A percentile compares a stretch with the other conserved stretches of the same genome.
These are phyloP conservation scores for Skeletonema grethae DNA, from an alignment of 108 stramenopile genomes.

Conservation along the genomic window DNA sequence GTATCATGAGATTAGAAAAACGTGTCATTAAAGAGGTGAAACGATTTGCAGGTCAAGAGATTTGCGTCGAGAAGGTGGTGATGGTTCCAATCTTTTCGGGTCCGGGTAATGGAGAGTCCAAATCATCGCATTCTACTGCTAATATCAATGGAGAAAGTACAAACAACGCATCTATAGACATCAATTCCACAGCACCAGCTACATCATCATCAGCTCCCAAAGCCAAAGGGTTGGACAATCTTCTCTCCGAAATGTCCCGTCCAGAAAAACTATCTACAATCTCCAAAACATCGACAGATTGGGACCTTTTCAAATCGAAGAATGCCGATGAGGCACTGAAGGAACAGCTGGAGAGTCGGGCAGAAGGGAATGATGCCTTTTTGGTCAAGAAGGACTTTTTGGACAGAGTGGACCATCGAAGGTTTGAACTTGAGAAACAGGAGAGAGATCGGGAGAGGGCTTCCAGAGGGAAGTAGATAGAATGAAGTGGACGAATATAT, in stretches of 20 bases:
- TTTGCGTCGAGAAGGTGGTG: conserved; percentile 46
- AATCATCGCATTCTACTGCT: conserved; percentile 17
- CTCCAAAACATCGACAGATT: conserved; percentile 86
- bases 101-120: background rate
- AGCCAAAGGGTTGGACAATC: conserved; percentile 55
- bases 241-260: conserved; percentile 69
- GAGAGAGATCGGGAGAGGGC: conserved; percentile 76
- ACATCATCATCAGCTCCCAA: background rate
- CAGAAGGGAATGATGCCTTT: conserved; percentile 80
- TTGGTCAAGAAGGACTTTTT: conserved; percentile 91
- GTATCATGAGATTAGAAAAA: conserved; percentile 44
- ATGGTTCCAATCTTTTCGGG: conserved; percentile 27
- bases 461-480: conserved; percentile 31
- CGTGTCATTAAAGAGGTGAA: conserved; percentile 47
- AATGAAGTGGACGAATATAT: too few species aligned
- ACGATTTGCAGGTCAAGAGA: conserved; percentile 56
- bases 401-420: conserved; percentile 75
- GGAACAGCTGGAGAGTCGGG: conserved; percentile 79
- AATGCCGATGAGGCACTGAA: conserved; percentile 55
- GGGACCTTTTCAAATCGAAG: conserved; percentile 89
- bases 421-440: conserved; percentile 81
- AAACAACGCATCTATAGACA: background rate
- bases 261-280: conserved; percentile 76
- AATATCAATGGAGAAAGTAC: background rate
- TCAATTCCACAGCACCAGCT: background rate